Evolutionary conservation across 2,329 filamentous ascomycete genomes (phyloP).

Genomic region (Cytospora piceicola): DNA sequence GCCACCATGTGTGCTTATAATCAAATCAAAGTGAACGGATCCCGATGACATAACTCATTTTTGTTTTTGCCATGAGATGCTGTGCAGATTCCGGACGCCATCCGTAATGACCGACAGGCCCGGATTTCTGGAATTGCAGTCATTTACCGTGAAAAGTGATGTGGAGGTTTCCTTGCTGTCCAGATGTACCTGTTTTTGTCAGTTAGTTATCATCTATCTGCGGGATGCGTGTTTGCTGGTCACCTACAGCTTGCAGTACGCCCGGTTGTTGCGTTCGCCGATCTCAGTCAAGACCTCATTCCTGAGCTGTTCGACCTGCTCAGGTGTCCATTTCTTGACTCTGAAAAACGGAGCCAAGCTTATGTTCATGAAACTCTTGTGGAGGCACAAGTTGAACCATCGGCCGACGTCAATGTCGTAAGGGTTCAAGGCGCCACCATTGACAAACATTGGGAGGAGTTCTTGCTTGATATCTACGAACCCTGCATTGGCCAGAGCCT

Average conservation of each 20-base stretch:
- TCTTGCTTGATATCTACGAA: constrained; percentile 80
- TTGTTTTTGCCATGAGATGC: background rate
- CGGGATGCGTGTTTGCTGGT: constrained; percentile 7
- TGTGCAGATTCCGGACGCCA: background rate
- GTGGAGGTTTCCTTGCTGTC: constrained; percentile 38
- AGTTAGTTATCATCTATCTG: background rate
- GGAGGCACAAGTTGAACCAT: constrained; percentile 83
- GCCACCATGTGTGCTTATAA: constrained; percentile 7
- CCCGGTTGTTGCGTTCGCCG: constrained; percentile 67
- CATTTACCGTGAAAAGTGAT: constrained; percentile 26
- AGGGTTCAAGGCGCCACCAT: constrained; percentile 70
- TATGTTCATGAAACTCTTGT: constrained; percentile 72
- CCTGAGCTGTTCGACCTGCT: constrained; percentile 67
- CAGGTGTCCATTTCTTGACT: constrained; percentile 61
- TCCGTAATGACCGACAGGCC: background rate
- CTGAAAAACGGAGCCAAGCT: constrained; percentile 74
- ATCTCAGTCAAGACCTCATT: constrained; percentile 69
- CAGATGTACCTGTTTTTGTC: constrained; percentile 39
- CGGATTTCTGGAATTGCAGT: background rate
- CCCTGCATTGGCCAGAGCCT: constrained; percentile 68
- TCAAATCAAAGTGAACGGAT: background rate
- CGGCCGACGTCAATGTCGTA: constrained; percentile 70
- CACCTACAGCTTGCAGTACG: constrained; percentile 78
- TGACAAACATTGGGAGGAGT: constrained; percentile 71
- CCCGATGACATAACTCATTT: constrained; percentile 5